Evolutionary conservation across 2,329 filamentous ascomycete genomes (phyloP).

Genomic region (Clarireedia hainanense): DNA sequence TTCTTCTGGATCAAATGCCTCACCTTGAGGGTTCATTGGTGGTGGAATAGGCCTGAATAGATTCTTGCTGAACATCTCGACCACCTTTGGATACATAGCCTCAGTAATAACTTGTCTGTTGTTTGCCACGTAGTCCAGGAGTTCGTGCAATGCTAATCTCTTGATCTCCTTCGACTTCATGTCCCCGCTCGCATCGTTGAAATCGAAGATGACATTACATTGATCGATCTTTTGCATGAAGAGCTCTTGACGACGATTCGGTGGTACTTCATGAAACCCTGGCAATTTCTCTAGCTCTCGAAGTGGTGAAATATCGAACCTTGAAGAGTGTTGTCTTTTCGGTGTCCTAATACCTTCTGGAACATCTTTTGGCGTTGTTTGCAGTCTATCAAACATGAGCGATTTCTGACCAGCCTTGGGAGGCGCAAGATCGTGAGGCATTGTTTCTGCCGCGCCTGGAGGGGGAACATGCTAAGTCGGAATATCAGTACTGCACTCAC

Average conservation of each 20-base stretch:
- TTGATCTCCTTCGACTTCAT: constrained; percentile 99
- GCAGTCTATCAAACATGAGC: constrained; percentile 77
- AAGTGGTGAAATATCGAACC: constrained; percentile 96
- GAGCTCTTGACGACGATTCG: constrained; percentile 87
- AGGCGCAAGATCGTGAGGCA: constrained; percentile 93
- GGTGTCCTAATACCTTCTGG: constrained; percentile 92
- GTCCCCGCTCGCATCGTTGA: constrained; percentile 94
- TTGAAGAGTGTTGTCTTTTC: constrained; percentile 92
- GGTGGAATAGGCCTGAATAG: constrained; percentile 94
- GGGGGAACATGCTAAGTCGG: constrained; percentile 71
- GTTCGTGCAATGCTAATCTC: constrained; percentile 85
- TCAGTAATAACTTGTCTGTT: constrained; percentile 98
- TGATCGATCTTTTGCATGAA: constrained; percentile 99
- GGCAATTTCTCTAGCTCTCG: constrained; percentile 94
- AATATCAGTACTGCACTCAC: constrained; percentile 3
- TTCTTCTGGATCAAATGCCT: constrained; percentile 97
- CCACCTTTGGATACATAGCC: constrained; percentile 96
- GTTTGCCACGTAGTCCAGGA: constrained; percentile 96
- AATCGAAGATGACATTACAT: constrained; percentile 99
- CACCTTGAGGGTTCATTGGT: constrained; percentile 93
- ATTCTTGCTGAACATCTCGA: constrained; percentile 99
- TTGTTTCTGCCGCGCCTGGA: constrained; percentile 89
- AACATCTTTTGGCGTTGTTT: constrained; percentile 92
- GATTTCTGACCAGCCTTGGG: constrained; percentile 90
- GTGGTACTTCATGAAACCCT: constrained; percentile 94